Evolutionary conservation across 345 rosid species (phyloP), one percentile per base, ranked within the genome.

Genomic region (Populus tremula): DNA sequence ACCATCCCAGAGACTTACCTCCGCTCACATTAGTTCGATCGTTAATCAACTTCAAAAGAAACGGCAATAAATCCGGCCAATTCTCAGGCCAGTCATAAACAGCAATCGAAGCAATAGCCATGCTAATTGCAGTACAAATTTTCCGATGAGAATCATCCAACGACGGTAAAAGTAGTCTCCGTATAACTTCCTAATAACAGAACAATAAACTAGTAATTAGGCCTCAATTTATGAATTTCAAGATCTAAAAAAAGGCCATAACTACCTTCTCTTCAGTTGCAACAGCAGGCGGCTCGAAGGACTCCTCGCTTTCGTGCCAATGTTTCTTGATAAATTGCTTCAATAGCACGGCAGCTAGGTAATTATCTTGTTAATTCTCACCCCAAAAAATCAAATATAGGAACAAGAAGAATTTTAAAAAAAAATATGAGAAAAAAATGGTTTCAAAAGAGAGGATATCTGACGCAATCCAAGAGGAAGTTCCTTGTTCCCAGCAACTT

Each of bases 271-370:
- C 94, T 63, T 88, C 91, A 77, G 14, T 82, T 67, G 97, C 80
- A 56, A 92, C 94, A 77, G 76, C 83, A 79, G 97, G 98, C 77
- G 88, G 85, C 82, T 94, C 93, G 81, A 93, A 93, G 54, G 80
- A 86, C 20, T 92, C 94, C 39, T 95, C 99, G 27, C 87, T 91
- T 81, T 92, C 98, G 80, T 88, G 92, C 98, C 98, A 95, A 77
- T 93, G 99, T 78, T 89, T 93, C 79, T 86, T 92, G 74, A 95
- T 88, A 79, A 90, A 95, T 82, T 92, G 97, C 88, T 93, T 95
- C 76, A 95, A 78, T 83, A 95, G 87, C 13, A 93, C 91, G n/a
- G 97, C 97, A 81, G 99, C 99, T 85, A 93, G 84, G 99, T 93
- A 83, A 56, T 76, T 74, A 74, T 66, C 49, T 73, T 27, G 96